phyloP scores from a whole-genome alignment of 148 eudicot species.

The Suaeda aralocaspica region DNA sequence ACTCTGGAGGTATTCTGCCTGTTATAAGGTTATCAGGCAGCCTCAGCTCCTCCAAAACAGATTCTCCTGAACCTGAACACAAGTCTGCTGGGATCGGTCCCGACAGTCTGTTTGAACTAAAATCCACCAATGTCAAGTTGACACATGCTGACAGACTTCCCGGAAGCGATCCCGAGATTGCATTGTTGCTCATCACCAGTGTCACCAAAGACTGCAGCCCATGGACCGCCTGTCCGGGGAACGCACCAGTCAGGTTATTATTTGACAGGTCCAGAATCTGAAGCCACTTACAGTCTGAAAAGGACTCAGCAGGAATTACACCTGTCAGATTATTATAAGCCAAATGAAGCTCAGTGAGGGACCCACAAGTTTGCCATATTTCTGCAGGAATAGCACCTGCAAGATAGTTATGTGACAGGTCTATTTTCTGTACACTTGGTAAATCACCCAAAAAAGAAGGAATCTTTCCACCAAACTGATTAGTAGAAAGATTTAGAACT shows the following conservation, averaged over 20 bases:
- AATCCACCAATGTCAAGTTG: slow-evolving; percentile 59
- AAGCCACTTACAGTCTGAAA: slow-evolving; percentile 60
- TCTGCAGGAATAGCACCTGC: slow-evolving; percentile 58
- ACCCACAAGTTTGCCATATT: slow-evolving; percentile 56
- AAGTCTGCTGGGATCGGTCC: slow-evolving; percentile 66
- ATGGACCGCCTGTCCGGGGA: slow-evolving; percentile 49
- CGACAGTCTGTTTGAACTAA: slow-evolving; percentile 74
- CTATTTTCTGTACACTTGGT: slow-evolving; percentile 49
- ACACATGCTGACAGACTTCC: slow-evolving; percentile 50
- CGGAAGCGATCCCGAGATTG: slow-evolving; percentile 66
- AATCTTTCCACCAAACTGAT: slow-evolving; percentile 51
- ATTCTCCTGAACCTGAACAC: slow-evolving; percentile 55
- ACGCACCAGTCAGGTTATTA: slow-evolving; percentile 65
- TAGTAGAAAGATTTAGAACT: slow-evolving; percentile 49
- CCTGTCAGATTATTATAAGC: slow-evolving; percentile 67
- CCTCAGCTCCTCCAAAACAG: slow-evolving; percentile 67
- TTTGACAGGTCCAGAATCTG: slow-evolving; percentile 63
- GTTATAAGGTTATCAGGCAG: slow-evolving; percentile 66
- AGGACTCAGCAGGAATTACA: slow-evolving; percentile 53
- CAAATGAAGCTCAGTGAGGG: slow-evolving; percentile 59
- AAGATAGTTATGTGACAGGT: slow-evolving; percentile 73
- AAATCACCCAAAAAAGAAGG: slow-evolving; percentile 50
- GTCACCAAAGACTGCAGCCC: slow-evolving; percentile 57
- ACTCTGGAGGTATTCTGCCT: slow-evolving; percentile 68
- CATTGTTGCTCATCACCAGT: slow-evolving; percentile 57